Evolutionary conservation across 2,329 filamentous ascomycete species (phyloP).

Genomic region (Epichloe festucae): DNA sequence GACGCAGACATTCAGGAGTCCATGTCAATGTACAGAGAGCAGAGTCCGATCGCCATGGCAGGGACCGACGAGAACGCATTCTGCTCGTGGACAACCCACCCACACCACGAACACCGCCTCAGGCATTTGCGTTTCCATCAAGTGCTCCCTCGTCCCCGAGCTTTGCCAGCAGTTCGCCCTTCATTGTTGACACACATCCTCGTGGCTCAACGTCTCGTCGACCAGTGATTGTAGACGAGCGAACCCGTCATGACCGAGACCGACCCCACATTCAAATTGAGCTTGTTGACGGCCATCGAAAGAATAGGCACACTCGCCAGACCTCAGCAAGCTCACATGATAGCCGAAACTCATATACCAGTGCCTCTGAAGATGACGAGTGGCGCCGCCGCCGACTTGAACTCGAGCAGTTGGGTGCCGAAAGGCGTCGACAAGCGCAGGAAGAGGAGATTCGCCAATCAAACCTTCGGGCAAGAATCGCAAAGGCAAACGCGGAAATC

Average conservation of each 20-base stretch:
- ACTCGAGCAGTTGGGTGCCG: slow-evolving; percentile 12
- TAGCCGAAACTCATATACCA: slow-evolving; percentile 18
- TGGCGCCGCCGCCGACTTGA: slow-evolving; percentile 13
- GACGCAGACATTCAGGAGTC: slow-evolving; percentile 20
- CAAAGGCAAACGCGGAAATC: slow-evolving; percentile 29
- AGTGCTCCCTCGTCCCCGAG: slow-evolving; percentile 28
- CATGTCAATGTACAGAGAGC: slow-evolving; percentile 26
- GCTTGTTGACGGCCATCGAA: slow-evolving; percentile 17
- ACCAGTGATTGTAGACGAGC: slow-evolving; percentile 27
- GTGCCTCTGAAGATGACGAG: slow-evolving; percentile 16
- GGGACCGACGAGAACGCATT: slow-evolving; percentile 25
- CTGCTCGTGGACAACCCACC: slow-evolving; percentile 32
- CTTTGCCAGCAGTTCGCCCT: slow-evolving; percentile 10
- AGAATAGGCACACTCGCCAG: slow-evolving; percentile 5
- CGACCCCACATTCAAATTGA: slow-evolving; percentile 23
- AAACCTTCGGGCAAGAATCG: slow-evolving; percentile 19
- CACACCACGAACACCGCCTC: slow-evolving; percentile 34
- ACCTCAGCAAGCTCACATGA: slow-evolving; percentile 23
- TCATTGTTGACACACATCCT: slow-evolving; percentile 14
- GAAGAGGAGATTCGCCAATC: slow-evolving; percentile 10
- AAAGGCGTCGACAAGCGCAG: slow-evolving; percentile 13
- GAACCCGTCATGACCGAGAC: slow-evolving; percentile 10
- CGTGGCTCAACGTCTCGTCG: slow-evolving; percentile 14
- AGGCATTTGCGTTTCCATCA: slow-evolving; percentile 24
- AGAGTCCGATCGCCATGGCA: slow-evolving; percentile 20